phyloP scores from a whole-genome alignment of 73 alveolate genomes.

The Loxodes magnus region DNA sequence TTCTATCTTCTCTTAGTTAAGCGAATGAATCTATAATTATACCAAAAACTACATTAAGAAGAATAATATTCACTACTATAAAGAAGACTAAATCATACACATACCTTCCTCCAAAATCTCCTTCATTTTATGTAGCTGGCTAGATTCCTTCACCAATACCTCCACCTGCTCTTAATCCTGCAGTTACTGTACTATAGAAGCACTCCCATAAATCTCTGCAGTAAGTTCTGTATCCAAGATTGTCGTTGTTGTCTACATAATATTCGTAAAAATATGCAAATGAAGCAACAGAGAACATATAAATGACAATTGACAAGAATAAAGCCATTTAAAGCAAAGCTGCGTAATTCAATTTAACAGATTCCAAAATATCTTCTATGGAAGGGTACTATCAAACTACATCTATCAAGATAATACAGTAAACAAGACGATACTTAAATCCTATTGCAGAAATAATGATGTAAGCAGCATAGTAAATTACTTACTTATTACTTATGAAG shows the following conservation, averaged over 20 bases:
- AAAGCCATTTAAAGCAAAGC: too few species aligned
- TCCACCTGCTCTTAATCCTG: slow-evolving; percentile 79
- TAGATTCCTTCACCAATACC: slow-evolving; percentile 55
- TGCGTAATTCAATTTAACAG: too few species aligned
- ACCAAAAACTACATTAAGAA: slow-evolving; percentile 71
- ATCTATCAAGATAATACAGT: too few species aligned
- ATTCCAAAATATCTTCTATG: too few species aligned
- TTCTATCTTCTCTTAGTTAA: slow-evolving; percentile 60
- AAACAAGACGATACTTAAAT: too few species aligned
- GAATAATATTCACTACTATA: slow-evolving; percentile 47
- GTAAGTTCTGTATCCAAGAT: slow-evolving; percentile 24
- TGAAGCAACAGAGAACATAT: slow-evolving; percentile 59
- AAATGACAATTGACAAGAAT: too few species aligned
- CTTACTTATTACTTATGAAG: too few species aligned
- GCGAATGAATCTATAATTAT: slow-evolving; percentile 79
- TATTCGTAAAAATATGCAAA: slow-evolving; percentile 50
- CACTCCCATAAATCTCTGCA: slow-evolving; percentile 55
- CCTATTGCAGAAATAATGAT: too few species aligned
- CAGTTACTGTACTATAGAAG: slow-evolving; percentile 42
- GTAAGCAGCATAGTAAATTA: too few species aligned
- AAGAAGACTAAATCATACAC: slow-evolving; percentile 41
- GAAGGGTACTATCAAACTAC: too few species aligned
- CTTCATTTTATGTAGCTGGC: slow-evolving; percentile 9
- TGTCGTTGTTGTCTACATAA: slow-evolving; percentile 51
- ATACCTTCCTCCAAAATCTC: slow-evolving; percentile 23